Conservation (phyloP, 805 yeast genomes). For the Metschnikowia orientalis region DNA sequence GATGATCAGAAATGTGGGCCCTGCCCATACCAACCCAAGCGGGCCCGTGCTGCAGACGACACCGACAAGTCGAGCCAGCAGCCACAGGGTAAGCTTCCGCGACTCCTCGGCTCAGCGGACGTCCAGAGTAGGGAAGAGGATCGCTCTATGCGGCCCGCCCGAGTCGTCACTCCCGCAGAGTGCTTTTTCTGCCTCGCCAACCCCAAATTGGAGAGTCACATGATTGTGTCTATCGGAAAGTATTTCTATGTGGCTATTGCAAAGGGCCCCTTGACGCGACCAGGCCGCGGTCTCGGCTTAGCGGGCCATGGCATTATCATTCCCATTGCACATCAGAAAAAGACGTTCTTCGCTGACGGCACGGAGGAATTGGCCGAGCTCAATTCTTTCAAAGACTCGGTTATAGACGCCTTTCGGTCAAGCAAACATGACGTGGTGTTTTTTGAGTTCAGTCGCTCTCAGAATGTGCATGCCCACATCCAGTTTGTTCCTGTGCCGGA, state of each 20-base stretch:
- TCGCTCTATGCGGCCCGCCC: no score
- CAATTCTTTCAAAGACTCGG: constrained; percentile 40
- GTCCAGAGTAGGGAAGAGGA: background rate
- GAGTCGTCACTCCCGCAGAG: constrained; percentile 48
- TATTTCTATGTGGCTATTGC: constrained; percentile 69
- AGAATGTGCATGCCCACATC: constrained; percentile 69
- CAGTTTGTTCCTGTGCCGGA: constrained; percentile 72
- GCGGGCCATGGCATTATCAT: constrained; percentile 81
- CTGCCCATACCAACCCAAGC: constrained; percentile 21
- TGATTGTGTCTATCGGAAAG: constrained; percentile 73
- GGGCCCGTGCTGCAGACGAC: constrained; percentile 3
- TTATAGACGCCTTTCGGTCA: constrained; percentile 45
- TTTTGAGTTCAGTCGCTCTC: constrained; percentile 63
- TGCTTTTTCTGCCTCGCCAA: constrained; percentile 86
- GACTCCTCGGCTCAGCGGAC: background rate
- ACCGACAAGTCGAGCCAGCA: background rate
- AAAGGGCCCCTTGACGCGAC: constrained; percentile 74
- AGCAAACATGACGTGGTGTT: constrained; percentile 48
- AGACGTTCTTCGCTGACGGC: constrained; percentile 9
- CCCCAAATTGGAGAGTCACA: constrained; percentile 70
- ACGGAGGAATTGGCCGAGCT: constrained; percentile 37
- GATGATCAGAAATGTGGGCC: constrained; percentile 12
- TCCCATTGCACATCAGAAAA: constrained; percentile 70
- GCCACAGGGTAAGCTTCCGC: background rate
- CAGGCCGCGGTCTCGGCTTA: constrained; percentile 45